These are phyloP conservation scores for Hymenoscyphus fraxineus DNA, from an alignment of 2,329 filamentous ascomycete genomes.

Conservation along the genomic window DNA sequence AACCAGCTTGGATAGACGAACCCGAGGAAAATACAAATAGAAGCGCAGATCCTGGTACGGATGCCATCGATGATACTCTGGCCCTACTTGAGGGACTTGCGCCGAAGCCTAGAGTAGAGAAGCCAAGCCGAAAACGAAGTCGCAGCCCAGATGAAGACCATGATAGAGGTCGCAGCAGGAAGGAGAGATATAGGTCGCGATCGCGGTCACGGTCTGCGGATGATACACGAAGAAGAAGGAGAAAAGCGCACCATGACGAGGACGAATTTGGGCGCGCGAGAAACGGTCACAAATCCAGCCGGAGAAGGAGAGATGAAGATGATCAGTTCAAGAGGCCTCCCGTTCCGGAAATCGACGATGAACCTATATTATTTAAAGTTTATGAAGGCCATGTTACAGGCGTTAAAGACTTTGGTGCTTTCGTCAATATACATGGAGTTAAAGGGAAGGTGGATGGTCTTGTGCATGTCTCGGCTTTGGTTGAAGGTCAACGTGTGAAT, in stretches of 20 bases:
- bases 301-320: conserved; percentile 44
- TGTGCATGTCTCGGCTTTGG: conserved; percentile 88
- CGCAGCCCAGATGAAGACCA: conserved; percentile 45
- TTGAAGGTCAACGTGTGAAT: conserved; percentile 79
- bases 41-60: conserved; percentile 42
- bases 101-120: conserved; percentile 50
- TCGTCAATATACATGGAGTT: conserved; percentile 87
- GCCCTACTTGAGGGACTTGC: conserved; percentile 86
- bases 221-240: conserved; percentile 37
- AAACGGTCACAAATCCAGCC: conserved; percentile 41
- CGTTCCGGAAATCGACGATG: conserved; percentile 73
- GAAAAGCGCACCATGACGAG: conserved; percentile 50
- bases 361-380: conserved; percentile 77
- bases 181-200: conserved; percentile 46
- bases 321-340: conserved; percentile 64
- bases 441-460: conserved; percentile 86
- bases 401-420: conserved; percentile 92
- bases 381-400: conserved; percentile 89
- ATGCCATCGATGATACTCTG: conserved; percentile 87
- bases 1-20: conserved; percentile 51
- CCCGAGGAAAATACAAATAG: conserved; percentile 37
- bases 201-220: conserved; percentile 53
- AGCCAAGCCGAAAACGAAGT: conserved; percentile 48
- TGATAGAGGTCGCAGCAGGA: conserved; percentile 35
- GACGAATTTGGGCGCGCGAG: conserved; percentile 55